These are phyloP conservation scores for Phytophthora pistaciae DNA, from an alignment of 352 stramenopile genomes.

Conservation along the genomic window DNA sequence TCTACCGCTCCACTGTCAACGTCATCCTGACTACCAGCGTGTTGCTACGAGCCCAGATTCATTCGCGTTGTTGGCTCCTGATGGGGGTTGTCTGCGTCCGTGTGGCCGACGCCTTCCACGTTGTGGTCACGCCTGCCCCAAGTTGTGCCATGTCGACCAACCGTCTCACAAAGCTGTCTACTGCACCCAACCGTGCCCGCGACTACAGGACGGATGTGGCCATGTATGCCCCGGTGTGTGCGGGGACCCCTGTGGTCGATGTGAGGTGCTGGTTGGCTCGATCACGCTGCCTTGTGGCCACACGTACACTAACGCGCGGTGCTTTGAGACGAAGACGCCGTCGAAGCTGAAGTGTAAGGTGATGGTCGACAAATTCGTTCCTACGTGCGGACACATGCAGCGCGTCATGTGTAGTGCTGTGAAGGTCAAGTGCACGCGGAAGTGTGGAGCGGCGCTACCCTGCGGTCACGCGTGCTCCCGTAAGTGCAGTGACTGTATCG, in stretches of 20 bases:
- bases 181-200: constrained; percentile 68
- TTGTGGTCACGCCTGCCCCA: constrained; percentile 60
- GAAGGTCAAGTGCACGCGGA: constrained; percentile 32
- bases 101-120: constrained; percentile 59
- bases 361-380: constrained; percentile 39
- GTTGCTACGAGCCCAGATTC: constrained; percentile 33
- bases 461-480: constrained; percentile 54
- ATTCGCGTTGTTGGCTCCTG: constrained; percentile 60
- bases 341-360: constrained; percentile 35
- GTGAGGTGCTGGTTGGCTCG: constrained; percentile 45
- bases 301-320: constrained; percentile 35
- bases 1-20: constrained; percentile 54
- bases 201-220: constrained; percentile 48
- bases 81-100: constrained; percentile 72
- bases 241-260: constrained; percentile 68
- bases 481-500: constrained; percentile 44
- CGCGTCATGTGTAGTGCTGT: constrained; percentile 31
- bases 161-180: constrained; percentile 48
- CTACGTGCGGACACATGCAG: constrained; percentile 42
- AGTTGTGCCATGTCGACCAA: constrained; percentile 72
- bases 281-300: constrained; percentile 69
- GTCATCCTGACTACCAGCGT: constrained; percentile 39
- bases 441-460: constrained; percentile 23
- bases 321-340: constrained; percentile 30
- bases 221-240: constrained; percentile 72